Evolutionary conservation across 441 rosid genomes (phyloP), one percentile per base, ranked within the genome.

Genomic region (Breynia disticha): DNA sequence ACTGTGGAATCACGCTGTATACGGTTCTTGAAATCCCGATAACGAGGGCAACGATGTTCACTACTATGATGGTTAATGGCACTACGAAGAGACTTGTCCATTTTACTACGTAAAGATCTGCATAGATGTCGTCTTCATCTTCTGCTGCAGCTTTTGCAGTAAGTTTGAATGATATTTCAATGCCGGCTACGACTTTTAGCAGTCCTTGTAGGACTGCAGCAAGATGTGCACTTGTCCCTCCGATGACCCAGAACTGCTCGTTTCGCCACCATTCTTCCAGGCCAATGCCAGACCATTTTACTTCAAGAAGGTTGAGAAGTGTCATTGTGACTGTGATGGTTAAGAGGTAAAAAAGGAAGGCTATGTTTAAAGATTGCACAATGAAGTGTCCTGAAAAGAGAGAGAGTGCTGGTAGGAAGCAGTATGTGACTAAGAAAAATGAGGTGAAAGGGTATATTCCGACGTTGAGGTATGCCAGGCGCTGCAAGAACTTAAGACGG

Each of bases 391-490:
- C 95, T 0, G 91, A 53, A 63, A 90, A 84, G 56, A 86, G 95
- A 39, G 82, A 84, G 1, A 87, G 69, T 1, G 96, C 95, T 0
- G 96, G 97, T 16, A 90, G 86, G 75, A 87, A 87, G 66, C 96
- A 87, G 54, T 87, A 90, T 1, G 73, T 54, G 24, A 75, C 84
- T 47, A 90, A 60, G 70, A 90, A 84, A 60, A 90, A 19, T 0
- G 96, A 90, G 42, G 96, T 90, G 78, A 90, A 87, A 2, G 97
- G 97, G 68, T 90, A 90, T 43, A 90, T 82, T 19, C 87, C 96
- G 3, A 83, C 91, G 46, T 90, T 90, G 16, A 90, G 79, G 65
- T 90, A 90, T 0, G 96, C 97, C 0, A 90, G 52, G 17, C 97
- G 76, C 52, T 90, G 96, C 19, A 82, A 77, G 74, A 90, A 90